Base-by-base conservation (phyloP, 768 basidiomycete genomes). In the Lentinula aciculospora region DNA sequence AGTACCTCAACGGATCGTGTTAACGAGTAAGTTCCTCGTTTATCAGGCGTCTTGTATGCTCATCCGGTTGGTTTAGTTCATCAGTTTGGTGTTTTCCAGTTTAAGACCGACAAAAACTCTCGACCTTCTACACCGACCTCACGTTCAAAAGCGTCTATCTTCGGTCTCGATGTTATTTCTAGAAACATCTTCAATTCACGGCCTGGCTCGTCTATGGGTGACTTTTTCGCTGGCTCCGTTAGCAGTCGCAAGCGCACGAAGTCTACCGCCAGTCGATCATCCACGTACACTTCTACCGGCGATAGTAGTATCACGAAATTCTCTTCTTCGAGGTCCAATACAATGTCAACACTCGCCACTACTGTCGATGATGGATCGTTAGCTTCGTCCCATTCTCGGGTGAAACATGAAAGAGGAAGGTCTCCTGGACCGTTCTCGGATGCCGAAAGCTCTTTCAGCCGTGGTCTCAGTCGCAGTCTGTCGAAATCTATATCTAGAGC, bases 31-130 rank as follows among this genome's bases (percentile, higher is more conserved):
- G 85, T 75, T 48, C 17, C 2, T 17, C n/a, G n/a, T 21, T 39
- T 31, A 17, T 23, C 8, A 19, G 7, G 9, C 19, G 15, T 34
- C 23, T n/a, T 7, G 13, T 36, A 28, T 54, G 23, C 37, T 42
- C 23, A 42, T 15, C n/a, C 7, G 4, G 15, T 47, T 40, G 13
- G 2, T n/a, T 23, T 39, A 94, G 92, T 93, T 56, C 89, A 94
- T 65, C 90, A 91, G 67, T 94, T 85, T 60, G 92, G 93, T 15
- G 72, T 97, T 54, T 96, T 94, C 74, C 87, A 90, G 66, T 94
- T 95, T 71, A 81, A 81, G 28, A 92, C 92, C 0, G 86, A 85
- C 31, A 73, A 68, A 57, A 83, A 81, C 42, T 86, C 94, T 23
- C 72, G 81, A n/a, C 94, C 95, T 4, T 82, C 86, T 2, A 98